phyloP scores from a whole-genome alignment of 306 rosid species.

The Oxytropis ochrocephala region DNA sequence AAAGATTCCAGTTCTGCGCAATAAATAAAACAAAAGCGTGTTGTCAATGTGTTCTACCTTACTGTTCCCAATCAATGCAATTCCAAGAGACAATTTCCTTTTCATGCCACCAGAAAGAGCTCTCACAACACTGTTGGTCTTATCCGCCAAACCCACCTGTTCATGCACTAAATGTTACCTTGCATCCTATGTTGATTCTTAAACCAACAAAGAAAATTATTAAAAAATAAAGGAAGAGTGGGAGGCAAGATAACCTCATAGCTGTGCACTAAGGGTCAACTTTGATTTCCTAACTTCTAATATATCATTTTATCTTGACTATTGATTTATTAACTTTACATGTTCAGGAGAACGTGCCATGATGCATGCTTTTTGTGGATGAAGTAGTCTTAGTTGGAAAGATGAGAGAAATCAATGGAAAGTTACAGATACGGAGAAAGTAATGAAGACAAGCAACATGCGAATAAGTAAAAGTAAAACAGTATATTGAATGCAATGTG shows the following conservation, averaged over 20 bases:
- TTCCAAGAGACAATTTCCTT: slow-evolving; percentile 96
- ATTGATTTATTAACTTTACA: too few species aligned
- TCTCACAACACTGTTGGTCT: slow-evolving; percentile 60
- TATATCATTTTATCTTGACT: too few species aligned
- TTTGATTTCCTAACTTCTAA: too few species aligned
- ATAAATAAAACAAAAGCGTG: slow-evolving; percentile 1
- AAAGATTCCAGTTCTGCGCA: slow-evolving; percentile 3
- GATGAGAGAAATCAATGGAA: too few species aligned
- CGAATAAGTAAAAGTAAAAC: too few species aligned
- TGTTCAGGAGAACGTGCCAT: too few species aligned
- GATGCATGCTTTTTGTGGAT: too few species aligned
- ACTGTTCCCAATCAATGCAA: slow-evolving; percentile 87
- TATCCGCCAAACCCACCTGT: slow-evolving; percentile 96
- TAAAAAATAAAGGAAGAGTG: not conserved
- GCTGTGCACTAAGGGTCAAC: too few species aligned
- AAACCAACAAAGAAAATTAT: not conserved
- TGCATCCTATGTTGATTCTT: slow-evolving; percentile 10
- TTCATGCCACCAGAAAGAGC: slow-evolving; percentile 98
- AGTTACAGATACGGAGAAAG: too few species aligned
- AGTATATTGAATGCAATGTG: too few species aligned
- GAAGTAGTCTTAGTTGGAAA: too few species aligned
- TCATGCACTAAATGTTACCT: slow-evolving; percentile 24
- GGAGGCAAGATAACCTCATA: not conserved
- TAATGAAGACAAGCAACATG: too few species aligned
- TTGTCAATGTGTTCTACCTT: slow-evolving; percentile 49